phyloP scores from a whole-genome alignment of 1,139 yeast genomes.

The Geotrichum klebahnii region DNA sequence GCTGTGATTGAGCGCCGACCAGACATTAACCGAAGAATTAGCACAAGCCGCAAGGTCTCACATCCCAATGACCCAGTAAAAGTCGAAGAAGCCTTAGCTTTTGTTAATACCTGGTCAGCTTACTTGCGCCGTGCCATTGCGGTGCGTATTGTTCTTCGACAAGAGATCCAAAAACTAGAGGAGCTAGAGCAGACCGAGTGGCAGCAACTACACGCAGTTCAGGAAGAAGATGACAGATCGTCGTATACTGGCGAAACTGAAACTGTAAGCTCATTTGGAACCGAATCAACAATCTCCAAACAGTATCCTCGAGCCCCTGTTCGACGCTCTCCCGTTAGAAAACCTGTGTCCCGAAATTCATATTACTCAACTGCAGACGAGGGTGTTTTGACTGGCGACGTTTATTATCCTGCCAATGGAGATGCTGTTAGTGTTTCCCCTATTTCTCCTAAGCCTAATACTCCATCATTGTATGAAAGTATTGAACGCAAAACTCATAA shows the following conservation, averaged over 20 bases:
- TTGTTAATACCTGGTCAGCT: constrained; percentile 38
- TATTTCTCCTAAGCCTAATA: background rate
- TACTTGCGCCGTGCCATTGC: constrained; percentile 38
- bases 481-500: background rate
- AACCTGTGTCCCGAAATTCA: background rate
- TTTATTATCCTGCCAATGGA: constrained; percentile 7
- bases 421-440: constrained; percentile 14
- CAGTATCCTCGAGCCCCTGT: background rate
- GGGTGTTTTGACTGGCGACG: background rate
- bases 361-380: background rate
- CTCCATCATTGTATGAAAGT: background rate
- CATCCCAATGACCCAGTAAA: constrained; percentile 12
- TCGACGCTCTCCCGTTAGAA: background rate
- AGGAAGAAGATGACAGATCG: constrained; percentile 12
- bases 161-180: constrained; percentile 33
- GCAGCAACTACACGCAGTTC: constrained; percentile 8
- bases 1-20: no score
- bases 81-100: constrained; percentile 35
- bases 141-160: constrained; percentile 34
- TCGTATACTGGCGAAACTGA: constrained; percentile 16
- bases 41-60: background rate
- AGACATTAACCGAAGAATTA: no score
- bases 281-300: background rate
- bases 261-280: constrained; percentile 11
- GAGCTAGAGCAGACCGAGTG: constrained; percentile 11